phyloP scores from a whole-genome alignment of 2,329 filamentous ascomycete genomes.

The Aphanoascus verrucosus region DNA sequence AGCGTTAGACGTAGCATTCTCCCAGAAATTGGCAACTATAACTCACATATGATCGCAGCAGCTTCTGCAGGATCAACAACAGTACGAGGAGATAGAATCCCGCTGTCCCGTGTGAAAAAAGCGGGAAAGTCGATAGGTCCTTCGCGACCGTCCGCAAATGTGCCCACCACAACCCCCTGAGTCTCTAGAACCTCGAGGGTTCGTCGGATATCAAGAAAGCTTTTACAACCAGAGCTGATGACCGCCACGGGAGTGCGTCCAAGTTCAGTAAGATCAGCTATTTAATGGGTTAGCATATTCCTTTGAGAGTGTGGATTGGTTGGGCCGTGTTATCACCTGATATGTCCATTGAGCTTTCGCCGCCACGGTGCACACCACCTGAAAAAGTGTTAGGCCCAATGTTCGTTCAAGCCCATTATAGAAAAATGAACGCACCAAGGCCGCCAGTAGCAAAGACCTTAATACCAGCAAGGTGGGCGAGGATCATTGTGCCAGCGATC shows the following conservation, averaged over 20 bases:
- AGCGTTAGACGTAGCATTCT: background rate
- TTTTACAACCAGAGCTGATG: slow-evolving; percentile 84
- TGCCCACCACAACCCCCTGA: slow-evolving; percentile 66
- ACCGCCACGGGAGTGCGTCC: slow-evolving; percentile 82
- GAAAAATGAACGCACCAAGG: slow-evolving; percentile 42
- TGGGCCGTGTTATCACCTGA: slow-evolving; percentile 42
- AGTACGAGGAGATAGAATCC: slow-evolving; percentile 63
- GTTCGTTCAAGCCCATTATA: background rate
- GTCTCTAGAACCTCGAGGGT: slow-evolving; percentile 74
- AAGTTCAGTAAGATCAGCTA: slow-evolving; percentile 83
- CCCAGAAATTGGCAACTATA: background rate
- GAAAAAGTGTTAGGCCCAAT: slow-evolving; percentile 4
- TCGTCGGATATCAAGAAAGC: slow-evolving; percentile 81
- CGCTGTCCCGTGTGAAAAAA: slow-evolving; percentile 86
- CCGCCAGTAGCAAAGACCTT: slow-evolving; percentile 90
- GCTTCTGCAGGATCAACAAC: slow-evolving; percentile 69
- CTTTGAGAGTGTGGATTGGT: background rate
- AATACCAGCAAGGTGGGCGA: slow-evolving; percentile 78
- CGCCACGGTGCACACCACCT: slow-evolving; percentile 82
- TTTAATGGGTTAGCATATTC: background rate
- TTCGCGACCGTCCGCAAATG: slow-evolving; percentile 71
- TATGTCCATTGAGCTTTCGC: slow-evolving; percentile 77
- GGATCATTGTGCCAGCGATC: slow-evolving; percentile 82
- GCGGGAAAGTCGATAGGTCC: slow-evolving; percentile 75
- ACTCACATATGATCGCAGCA: slow-evolving; percentile 68